Evolutionary conservation across 192 early-diverging fungal genomes (phyloP).

Genomic region (Coemansia sp.): DNA sequence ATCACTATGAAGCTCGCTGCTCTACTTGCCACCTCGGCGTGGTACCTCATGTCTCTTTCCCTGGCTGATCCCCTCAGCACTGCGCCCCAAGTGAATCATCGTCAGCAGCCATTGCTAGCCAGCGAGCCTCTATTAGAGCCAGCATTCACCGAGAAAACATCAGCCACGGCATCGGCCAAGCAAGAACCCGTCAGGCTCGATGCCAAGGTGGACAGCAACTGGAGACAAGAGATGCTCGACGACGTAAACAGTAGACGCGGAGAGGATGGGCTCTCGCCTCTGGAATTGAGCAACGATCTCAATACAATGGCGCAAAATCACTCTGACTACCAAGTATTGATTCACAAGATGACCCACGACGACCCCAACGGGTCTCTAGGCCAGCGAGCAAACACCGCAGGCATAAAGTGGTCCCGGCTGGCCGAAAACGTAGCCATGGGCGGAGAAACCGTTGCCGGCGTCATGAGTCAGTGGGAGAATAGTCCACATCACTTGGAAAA

Average conservation of each 20-base stretch:
- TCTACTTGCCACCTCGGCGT: background rate
- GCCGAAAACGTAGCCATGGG: slow-evolving; percentile 31
- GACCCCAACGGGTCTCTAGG: slow-evolving; percentile 12
- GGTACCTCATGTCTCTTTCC: background rate
- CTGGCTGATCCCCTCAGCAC: background rate
- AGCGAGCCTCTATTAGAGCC: background rate
- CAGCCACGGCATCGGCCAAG: background rate
- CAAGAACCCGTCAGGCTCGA: background rate
- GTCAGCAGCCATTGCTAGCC: background rate
- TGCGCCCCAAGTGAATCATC: background rate
- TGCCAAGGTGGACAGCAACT: background rate
- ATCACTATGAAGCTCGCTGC: background rate
- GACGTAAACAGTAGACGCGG: slow-evolving; percentile 11
- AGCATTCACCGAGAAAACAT: background rate
- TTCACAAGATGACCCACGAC: slow-evolving; percentile 28
- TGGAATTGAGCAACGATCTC: background rate
- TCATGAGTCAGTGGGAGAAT: slow-evolving; percentile 24
- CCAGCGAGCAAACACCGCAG: background rate
- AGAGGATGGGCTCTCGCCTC: background rate
- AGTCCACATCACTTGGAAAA: slow-evolving; percentile 26
- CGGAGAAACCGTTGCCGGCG: slow-evolving; percentile 3
- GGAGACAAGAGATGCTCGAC: slow-evolving; percentile 15
- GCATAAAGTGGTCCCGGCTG: slow-evolving; percentile 12
- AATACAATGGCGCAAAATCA: slow-evolving; percentile 17
- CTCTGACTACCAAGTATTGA: slow-evolving; percentile 15